Base-by-base conservation (phyloP, 1,139 yeast species). In the Pichia sp. region DNA sequence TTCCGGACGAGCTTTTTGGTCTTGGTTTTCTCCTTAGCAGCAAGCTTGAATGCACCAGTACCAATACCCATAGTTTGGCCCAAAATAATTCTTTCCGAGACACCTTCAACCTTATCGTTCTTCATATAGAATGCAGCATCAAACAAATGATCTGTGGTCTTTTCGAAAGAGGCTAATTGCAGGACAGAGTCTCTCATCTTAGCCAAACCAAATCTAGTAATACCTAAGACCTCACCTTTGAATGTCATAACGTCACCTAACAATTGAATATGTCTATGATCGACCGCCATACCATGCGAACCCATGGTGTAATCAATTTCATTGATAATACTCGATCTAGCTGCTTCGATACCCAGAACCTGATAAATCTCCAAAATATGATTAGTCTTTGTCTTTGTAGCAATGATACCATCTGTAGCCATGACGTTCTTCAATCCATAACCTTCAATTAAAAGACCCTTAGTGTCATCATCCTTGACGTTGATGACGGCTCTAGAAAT, bases 211-310 rank as follows among this genome's bases (percentile, higher is more conserved):
- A 93, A 93, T 63, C 99, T 74, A 4, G 99, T 93, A 56, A 93
- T 93, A 61, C 99, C 98, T 51, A 93, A 70, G 7, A 93, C 95
- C 58, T 93, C 98, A 42, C 99, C 99, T 64, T 91, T 93, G 60
- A 86, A 93, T 0, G 97, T 86, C 99, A 93, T 93, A 39, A 93
- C 98, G 59, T 93, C 99, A 46, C 98, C 98, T 46, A 93, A 66
- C 35, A 93, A 67, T 64, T 91, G 98, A 58, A 93, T 87, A 63
- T 93, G 99, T 69, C 99, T 94, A 45, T 98, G 98, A 68, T 93
- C 99, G 40, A 93, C 97, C 59, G 94, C 85, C 98, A 93, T 93
- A 62, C 98, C 98, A 69, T 93, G 98, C 61, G 87, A 86, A 60
- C 94, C 80, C 99, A 93, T 93, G 39, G 98, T 93, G 55, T 88